Evolutionary conservation across 78 protist species (phyloP), one percentile per base, ranked within the genome.

Genomic region (Mantamonas sphyraenae): DNA sequence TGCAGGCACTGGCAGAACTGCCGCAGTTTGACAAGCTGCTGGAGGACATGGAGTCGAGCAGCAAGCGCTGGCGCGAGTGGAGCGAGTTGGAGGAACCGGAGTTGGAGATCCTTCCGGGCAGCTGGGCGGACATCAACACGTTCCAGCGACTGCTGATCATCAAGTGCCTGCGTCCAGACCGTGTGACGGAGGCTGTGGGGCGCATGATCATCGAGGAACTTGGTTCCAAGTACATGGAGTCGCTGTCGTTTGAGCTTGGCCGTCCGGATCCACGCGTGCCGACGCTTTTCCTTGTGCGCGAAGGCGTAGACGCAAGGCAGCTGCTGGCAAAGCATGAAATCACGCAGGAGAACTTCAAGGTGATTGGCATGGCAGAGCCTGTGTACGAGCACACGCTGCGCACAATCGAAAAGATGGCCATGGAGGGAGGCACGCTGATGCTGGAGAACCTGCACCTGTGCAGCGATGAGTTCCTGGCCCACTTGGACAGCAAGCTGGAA

Each of bases 221-320:
- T 9, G 93, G 91, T 17, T 2, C 0, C 5, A 8, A n/a, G 64
- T 91, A 50, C 76, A 59, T 71, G 20, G 66, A 58, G 3, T n/a
- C 53, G 40, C 16, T n/a, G 39, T 67, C 82, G 8, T 28, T 71
- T 39, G 40, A 14, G 3, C 55, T 88, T 30, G 42, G 3, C 22
- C 79, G 69, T 72, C 69, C 66, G 45, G 85, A 82, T 26, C 22
- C 86, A 0, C 59, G 61, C 37, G 55, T 73, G 2, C 2, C 47
- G 20, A 64, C 66, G 20, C 95, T 93, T 14, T n/a, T 90, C 59
- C 80, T 93, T 76, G 87, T 93, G 74, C 78, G 90, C 37, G 79
- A 87, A 31, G 77, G 90, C 24, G 81, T 93, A 24, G 97, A 93
- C 33, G 91, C 66, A 26, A 92, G 90, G 58, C 93, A 93, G 2